A percentile compares a stretch with the other conserved stretches of the same genome.
These are phyloP conservation scores for Beauveria asiatica DNA, from an alignment of 2,329 filamentous ascomycete genomes.

Conservation along the genomic window DNA sequence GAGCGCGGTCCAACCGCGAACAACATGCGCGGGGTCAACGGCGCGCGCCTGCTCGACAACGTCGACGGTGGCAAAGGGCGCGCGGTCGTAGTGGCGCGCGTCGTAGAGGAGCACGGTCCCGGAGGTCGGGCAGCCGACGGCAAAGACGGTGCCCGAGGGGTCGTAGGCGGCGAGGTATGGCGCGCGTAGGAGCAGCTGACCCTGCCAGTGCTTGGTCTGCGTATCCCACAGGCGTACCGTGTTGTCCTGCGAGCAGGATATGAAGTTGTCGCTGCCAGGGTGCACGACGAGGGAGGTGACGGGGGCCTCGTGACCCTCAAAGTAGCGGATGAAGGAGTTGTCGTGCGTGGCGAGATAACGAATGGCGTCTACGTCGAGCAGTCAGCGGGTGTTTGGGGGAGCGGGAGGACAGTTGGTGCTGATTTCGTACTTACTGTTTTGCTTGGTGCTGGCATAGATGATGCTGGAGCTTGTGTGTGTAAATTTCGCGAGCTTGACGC, in stretches of 20 bases:
- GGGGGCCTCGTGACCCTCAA: slow-evolving; percentile 75
- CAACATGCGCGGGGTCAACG: slow-evolving; percentile 47
- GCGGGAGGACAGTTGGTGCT: background rate
- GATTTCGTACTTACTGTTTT: slow-evolving; percentile 55
- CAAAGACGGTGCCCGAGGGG: slow-evolving; percentile 85
- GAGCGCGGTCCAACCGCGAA: slow-evolving; percentile 76
- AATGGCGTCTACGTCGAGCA: slow-evolving; percentile 54
- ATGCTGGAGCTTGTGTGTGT: slow-evolving; percentile 87
- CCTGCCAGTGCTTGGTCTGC: slow-evolving; percentile 69
- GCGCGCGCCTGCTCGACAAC: slow-evolving; percentile 49
- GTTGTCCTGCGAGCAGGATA: slow-evolving; percentile 85
- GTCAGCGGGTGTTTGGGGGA: background rate
- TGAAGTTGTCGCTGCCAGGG: slow-evolving; percentile 80
- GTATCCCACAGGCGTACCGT: slow-evolving; percentile 89
- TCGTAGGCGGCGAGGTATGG: slow-evolving; percentile 85
- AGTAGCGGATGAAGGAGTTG: slow-evolving; percentile 94
- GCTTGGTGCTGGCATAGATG: slow-evolving; percentile 91
- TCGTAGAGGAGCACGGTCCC: slow-evolving; percentile 85
- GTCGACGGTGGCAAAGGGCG: slow-evolving; percentile 81
- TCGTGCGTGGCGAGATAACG: slow-evolving; percentile 87
- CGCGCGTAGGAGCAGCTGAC: slow-evolving; percentile 69
- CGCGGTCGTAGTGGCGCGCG: slow-evolving; percentile 84
- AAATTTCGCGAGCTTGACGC: slow-evolving; percentile 87
- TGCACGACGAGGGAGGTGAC: slow-evolving; percentile 81
- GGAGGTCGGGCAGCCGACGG: slow-evolving; percentile 72